phyloP scores from a whole-genome alignment of 2,329 filamentous ascomycete genomes.

The Pezicula radicicola region DNA sequence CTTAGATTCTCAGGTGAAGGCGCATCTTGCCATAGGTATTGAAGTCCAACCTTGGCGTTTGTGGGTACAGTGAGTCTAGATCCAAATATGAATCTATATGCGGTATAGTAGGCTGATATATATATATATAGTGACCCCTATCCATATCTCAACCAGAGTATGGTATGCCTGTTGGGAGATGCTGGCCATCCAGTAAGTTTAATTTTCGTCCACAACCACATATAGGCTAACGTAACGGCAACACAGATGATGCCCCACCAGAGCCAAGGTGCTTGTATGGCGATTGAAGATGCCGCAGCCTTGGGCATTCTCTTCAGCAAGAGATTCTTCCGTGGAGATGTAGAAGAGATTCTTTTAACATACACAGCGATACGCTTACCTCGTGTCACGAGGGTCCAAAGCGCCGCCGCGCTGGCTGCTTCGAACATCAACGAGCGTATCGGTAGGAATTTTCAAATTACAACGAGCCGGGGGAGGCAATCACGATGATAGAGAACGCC shows the following conservation, averaged over 20 bases:
- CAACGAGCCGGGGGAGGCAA: too few relatives aligned
- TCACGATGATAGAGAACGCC: conserved; percentile 67
- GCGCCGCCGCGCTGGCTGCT: conserved; percentile 51
- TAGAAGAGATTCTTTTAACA: conserved; percentile 40
- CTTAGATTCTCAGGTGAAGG: conserved; percentile 53
- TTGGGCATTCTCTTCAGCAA: conserved; percentile 26
- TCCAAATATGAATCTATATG: too few relatives aligned
- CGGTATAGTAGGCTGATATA: too few relatives aligned
- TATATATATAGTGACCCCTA: conserved; percentile 54
- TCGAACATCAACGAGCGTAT: conserved; percentile 61
- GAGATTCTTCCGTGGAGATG: conserved; percentile 37
- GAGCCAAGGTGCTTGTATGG: too few relatives aligned
- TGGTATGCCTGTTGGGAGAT: conserved; percentile 59
- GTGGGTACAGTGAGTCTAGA: conserved; percentile 52
- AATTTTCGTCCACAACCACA: not conserved
- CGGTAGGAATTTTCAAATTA: not conserved
- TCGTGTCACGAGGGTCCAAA: conserved; percentile 50
- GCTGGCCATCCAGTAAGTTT: conserved; percentile 58
- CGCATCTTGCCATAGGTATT: conserved; percentile 55
- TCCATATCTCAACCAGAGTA: conserved; percentile 48
- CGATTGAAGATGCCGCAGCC: too few relatives aligned
- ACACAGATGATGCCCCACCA: conserved; percentile 62
- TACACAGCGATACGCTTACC: conserved; percentile 50
- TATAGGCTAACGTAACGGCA: not conserved
- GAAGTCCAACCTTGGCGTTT: conserved; percentile 65